A percentile compares a stretch with the other conserved stretches of the same genome.
Evolutionary conservation across 257 asterid species (phyloP).

Genomic region (Solanum ossicruentum): DNA sequence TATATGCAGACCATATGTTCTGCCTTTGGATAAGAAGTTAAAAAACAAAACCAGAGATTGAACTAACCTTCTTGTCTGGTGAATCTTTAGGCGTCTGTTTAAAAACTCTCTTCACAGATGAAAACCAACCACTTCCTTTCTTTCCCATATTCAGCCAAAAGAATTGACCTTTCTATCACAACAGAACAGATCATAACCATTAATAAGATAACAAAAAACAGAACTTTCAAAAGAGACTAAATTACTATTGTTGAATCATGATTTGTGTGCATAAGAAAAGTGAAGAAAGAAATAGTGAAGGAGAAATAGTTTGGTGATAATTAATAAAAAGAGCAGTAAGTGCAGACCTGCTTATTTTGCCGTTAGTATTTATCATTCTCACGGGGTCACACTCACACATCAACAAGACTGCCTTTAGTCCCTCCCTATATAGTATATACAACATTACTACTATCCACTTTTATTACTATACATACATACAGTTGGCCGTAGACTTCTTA

Average conservation of each 20-base stretch:
- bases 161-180: not conserved
- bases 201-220: not conserved
- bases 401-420: not conserved
- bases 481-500: not conserved
- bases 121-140: slow-evolving; percentile 80
- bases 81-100: slow-evolving; percentile 48
- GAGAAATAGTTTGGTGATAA: not conserved
- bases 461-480: not conserved
- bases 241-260: not conserved
- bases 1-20: too few species aligned
- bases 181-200: not conserved
- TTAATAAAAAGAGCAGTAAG: slow-evolving; percentile 8
- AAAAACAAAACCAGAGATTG: not conserved
- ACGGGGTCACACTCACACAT: slow-evolving; percentile 24
- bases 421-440: too few species aligned
- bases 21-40: not conserved
- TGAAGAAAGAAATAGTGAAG: not conserved
- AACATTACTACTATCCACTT: not conserved
- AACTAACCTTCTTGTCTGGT: slow-evolving; percentile 57
- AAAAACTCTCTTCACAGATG: slow-evolving; percentile 74
- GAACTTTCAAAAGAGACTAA: not conserved
- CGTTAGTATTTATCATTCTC: slow-evolving; percentile 62
- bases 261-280: not conserved
- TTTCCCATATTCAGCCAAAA: slow-evolving; percentile 43
- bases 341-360: slow-evolving; percentile 42